Evolutionary conservation across 345 rosid species (phyloP).

Genomic region (Acer saccharum): DNA sequence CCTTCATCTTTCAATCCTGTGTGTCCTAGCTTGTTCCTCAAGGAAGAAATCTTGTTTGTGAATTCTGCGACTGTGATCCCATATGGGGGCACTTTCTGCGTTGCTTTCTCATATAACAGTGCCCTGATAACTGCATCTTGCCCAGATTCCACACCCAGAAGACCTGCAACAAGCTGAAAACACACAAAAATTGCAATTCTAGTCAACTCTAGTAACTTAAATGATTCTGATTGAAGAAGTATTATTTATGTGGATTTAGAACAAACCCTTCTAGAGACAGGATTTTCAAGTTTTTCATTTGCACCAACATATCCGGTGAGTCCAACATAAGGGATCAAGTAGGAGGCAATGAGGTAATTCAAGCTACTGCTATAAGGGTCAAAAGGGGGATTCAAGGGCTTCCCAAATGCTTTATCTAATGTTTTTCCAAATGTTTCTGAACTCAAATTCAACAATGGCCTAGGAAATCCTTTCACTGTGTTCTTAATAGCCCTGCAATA

Average conservation of each 20-base stretch:
- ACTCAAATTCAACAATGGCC: slow-evolving; percentile 77
- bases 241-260: background rate
- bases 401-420: slow-evolving; percentile 59
- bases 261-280: slow-evolving; percentile 54
- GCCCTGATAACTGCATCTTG: slow-evolving; percentile 79
- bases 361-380: slow-evolving; percentile 60
- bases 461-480: slow-evolving; percentile 68
- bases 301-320: slow-evolving; percentile 89
- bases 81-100: slow-evolving; percentile 38
- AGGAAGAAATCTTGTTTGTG: slow-evolving; percentile 33
- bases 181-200: background rate
- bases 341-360: slow-evolving; percentile 74
- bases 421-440: slow-evolving; percentile 49
- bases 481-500: slow-evolving; percentile 62
- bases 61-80: slow-evolving; percentile 45
- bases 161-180: slow-evolving; percentile 74
- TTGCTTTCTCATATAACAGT: slow-evolving; percentile 46
- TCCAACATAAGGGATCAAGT: slow-evolving; percentile 77
- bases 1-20: slow-evolving; percentile 46
- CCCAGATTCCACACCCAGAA: slow-evolving; percentile 75
- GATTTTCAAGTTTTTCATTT: slow-evolving; percentile 49
- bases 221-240: background rate
- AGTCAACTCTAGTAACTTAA: too few relatives aligned
- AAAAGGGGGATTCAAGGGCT: slow-evolving; percentile 56
- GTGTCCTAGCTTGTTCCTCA: slow-evolving; percentile 36